A percentile compares a stretch with the other conserved stretches of the same genome.
These are phyloP conservation scores for Tillandsia fasciculata DNA, from an alignment of 176 grass and related monocot genomes.

Conservation along the genomic window DNA sequence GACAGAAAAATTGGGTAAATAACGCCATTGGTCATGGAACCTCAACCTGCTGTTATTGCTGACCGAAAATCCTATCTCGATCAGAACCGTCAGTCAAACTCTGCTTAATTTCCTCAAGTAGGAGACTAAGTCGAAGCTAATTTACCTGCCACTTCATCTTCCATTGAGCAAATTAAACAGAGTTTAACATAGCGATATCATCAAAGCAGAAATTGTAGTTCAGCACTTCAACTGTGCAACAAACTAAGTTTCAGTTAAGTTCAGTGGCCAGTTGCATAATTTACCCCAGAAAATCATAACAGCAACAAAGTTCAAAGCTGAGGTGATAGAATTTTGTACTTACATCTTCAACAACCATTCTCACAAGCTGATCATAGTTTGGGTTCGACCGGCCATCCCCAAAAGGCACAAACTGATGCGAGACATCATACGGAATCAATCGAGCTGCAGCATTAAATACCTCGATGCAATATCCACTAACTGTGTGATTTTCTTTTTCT, in stretches of 20 bases:
- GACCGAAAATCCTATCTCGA: background rate
- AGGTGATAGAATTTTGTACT: background rate
- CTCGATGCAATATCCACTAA: constrained; percentile 27
- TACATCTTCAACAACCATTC: constrained; percentile 21
- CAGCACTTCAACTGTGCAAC: too few relatives aligned
- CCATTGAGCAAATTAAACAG: background rate
- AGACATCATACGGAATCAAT: constrained; percentile 21
- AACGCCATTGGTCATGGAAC: too few relatives aligned
- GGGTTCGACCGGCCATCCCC: constrained; percentile 14
- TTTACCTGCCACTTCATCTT: too few relatives aligned
- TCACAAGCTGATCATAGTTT: constrained; percentile 24
- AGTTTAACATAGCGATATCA: background rate
- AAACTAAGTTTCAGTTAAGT: too few relatives aligned
- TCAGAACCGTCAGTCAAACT: too few relatives aligned
- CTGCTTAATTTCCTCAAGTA: too few relatives aligned
- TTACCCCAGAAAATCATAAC: too few relatives aligned
- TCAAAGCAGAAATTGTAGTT: too few relatives aligned
- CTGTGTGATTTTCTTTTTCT: background rate
- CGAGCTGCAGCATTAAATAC: constrained; percentile 15
- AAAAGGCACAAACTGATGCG: constrained; percentile 20
- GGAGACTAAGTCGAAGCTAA: too few relatives aligned
- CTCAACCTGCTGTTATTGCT: too few relatives aligned
- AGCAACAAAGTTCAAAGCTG: too few relatives aligned
- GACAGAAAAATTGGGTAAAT: background rate
- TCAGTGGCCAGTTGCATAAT: too few relatives aligned